phyloP scores from a whole-genome alignment of 2,329 filamentous ascomycete species.

The Alternaria consortialis region DNA sequence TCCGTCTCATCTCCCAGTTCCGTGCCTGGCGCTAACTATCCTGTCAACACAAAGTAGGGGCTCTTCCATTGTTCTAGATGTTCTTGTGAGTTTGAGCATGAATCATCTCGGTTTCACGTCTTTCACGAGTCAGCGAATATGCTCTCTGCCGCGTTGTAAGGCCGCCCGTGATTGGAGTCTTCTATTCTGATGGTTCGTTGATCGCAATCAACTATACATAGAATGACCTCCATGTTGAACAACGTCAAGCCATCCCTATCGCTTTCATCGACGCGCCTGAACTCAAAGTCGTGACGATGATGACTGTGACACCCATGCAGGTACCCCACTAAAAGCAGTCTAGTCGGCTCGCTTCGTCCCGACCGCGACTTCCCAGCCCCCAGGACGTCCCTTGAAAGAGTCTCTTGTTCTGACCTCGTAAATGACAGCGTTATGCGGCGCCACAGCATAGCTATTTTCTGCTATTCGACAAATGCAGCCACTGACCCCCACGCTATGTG shows the following conservation, averaged over 20 bases:
- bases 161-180: background rate
- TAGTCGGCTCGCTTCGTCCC: conserved; percentile 18
- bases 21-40: conserved; percentile 12
- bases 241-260: background rate
- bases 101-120: background rate
- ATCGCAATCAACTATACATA: background rate
- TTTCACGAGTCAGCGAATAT: background rate
- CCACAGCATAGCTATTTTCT: background rate
- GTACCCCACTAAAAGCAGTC: background rate
- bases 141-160: background rate
- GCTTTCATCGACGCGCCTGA: background rate
- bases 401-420: background rate
- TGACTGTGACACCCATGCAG: conserved; percentile 10
- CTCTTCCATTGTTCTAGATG: conserved; percentile 1
- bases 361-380: background rate
- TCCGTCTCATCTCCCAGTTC: conserved; percentile 9
- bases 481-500: conserved; percentile 1
- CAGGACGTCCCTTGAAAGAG: conserved; percentile 1
- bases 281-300: conserved; percentile 14
- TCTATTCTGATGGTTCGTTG: background rate
- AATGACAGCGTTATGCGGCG: conserved; percentile 5
- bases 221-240: background rate
- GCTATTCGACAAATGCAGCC: background rate
- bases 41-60: background rate
- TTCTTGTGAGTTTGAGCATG: background rate